Percentiles rank a stretch among this genome's conserved stretches.
phyloP scores from a whole-genome alignment of 805 yeast species.

The Hanseniaspora meyeri region DNA sequence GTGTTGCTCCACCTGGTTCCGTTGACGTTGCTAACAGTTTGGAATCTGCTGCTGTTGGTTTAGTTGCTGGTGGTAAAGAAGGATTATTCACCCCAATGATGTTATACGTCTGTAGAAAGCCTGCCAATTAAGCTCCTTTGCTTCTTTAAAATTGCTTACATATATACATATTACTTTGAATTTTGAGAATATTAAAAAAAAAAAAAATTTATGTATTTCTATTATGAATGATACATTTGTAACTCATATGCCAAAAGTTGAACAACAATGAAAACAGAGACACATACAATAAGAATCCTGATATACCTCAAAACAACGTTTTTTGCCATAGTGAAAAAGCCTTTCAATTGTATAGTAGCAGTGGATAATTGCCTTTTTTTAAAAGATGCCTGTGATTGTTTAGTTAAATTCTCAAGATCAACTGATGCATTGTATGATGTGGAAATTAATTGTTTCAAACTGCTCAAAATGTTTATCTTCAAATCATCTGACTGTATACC shows the following conservation, averaged over 20 bases:
- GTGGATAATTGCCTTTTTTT: not conserved
- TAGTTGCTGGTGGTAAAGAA: constrained; percentile 84
- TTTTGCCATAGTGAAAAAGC: not conserved
- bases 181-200: not conserved
- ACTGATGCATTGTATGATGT: not conserved
- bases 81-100: constrained; percentile 95
- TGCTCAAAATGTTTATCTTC: not conserved
- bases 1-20: constrained; percentile 88
- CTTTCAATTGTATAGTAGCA: not conserved
- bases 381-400: not conserved
- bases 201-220: not conserved
- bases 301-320: not conserved
- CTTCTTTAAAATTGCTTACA: not conserved
- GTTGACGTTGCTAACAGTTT: constrained; percentile 80
- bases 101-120: constrained; percentile 82
- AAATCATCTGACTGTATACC: not conserved
- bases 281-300: not conserved
- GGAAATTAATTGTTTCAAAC: not conserved
- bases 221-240: not conserved
- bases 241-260: not conserved
- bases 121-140: constrained; percentile 26
- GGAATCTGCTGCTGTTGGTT: constrained; percentile 92
- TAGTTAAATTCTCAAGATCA: not conserved
- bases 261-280: not conserved
- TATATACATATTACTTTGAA: not conserved